These are phyloP conservation scores for Russula lepida DNA, from an alignment of 768 basidiomycete species.

Conservation along the genomic window DNA sequence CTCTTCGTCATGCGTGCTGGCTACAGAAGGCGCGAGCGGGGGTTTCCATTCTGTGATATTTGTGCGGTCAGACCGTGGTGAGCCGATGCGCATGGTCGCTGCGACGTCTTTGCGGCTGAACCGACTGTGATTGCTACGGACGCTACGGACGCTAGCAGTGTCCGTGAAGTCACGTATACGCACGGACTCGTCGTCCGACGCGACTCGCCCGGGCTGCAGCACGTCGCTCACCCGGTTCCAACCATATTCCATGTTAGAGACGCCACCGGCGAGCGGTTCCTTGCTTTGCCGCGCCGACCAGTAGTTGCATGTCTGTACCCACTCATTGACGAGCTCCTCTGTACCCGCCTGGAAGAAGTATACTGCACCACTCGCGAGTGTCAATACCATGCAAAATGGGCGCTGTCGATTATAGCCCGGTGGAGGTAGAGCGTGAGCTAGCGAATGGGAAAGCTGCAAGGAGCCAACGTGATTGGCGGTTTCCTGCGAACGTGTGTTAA, in stretches of 20 bases:
- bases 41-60: slow-evolving; percentile 92
- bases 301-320: slow-evolving; percentile 99
- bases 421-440: slow-evolving; percentile 80
- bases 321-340: slow-evolving; percentile 96
- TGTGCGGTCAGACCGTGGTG: slow-evolving; percentile 70
- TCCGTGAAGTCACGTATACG: slow-evolving; percentile 49
- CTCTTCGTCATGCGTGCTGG: slow-evolving; percentile 88
- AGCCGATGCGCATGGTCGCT: slow-evolving; percentile 54
- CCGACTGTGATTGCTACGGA: slow-evolving; percentile 63
- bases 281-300: slow-evolving; percentile 96
- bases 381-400: slow-evolving; percentile 92
- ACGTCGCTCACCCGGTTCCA: slow-evolving; percentile 76
- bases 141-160: slow-evolving; percentile 65
- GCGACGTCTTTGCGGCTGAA: slow-evolving; percentile 65
- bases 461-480: slow-evolving; percentile 83
- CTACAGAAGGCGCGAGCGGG: slow-evolving; percentile 73
- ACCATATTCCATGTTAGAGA: slow-evolving; percentile 99
- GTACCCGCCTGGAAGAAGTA: slow-evolving; percentile 99
- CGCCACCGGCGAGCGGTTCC: slow-evolving; percentile 91
- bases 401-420: slow-evolving; percentile 89
- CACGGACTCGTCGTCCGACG: slow-evolving; percentile 49
- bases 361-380: slow-evolving; percentile 80
- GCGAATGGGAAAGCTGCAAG: slow-evolving; percentile 76
- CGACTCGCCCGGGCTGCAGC: slow-evolving; percentile 41
- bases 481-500: slow-evolving; percentile 40